phyloP scores from a whole-genome alignment of 2,329 filamentous ascomycete genomes.

The Zarea fungicola region DNA sequence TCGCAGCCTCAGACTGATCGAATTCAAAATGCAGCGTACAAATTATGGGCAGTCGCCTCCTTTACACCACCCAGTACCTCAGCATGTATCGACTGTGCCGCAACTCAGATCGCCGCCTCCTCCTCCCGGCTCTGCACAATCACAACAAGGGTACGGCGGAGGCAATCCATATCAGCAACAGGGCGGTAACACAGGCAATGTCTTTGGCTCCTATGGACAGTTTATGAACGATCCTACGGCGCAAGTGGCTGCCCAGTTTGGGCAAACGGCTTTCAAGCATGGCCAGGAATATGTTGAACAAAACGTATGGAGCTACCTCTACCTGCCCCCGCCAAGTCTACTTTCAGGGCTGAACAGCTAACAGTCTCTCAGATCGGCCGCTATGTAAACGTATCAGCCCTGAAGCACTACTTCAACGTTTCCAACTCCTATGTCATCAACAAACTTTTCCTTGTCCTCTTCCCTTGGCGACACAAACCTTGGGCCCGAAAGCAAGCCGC shows the following conservation, averaged over 20 bases:
- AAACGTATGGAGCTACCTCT: constrained; percentile 59
- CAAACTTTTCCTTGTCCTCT: constrained; percentile 89
- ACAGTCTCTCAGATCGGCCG: constrained; percentile 36
- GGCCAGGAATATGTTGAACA: constrained; percentile 94
- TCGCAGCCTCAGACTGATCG: not conserved
- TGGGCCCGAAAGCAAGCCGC: constrained; percentile 88
- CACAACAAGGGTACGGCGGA: constrained; percentile 58
- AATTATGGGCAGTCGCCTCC: constrained; percentile 85
- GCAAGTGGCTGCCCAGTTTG: constrained; percentile 91
- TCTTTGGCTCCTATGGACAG: constrained; percentile 72
- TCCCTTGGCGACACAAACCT: constrained; percentile 95
- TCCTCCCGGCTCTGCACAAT: constrained; percentile 65
- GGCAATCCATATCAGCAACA: constrained; percentile 71
- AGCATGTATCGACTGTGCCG: constrained; percentile 96
- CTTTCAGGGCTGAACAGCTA: not conserved
- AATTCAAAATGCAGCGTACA: constrained; percentile 73
- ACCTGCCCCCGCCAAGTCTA: not conserved
- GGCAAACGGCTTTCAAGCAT: constrained; percentile 83
- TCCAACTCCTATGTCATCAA: constrained; percentile 94
- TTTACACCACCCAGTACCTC: constrained; percentile 92
- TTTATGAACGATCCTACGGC: constrained; percentile 96
- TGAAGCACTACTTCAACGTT: constrained; percentile 99
- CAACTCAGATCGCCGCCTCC: constrained; percentile 92
- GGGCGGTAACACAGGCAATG: constrained; percentile 46
- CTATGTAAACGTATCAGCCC: constrained; percentile 85